Conservation (phyloP, 768 basidiomycete genomes). For the Xanthoconium stramineum region DNA sequence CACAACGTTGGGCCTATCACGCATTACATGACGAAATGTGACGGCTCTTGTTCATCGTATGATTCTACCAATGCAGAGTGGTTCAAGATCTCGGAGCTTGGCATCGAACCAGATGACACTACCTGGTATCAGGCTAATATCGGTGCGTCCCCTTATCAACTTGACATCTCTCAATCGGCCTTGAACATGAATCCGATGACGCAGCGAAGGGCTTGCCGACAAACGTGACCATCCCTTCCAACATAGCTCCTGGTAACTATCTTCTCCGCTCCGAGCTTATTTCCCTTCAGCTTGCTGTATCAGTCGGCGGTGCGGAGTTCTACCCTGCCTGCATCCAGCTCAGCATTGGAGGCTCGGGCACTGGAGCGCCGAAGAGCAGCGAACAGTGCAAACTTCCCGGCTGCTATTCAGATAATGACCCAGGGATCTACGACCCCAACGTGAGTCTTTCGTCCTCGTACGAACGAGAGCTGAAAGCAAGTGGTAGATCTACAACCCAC, state of each 20-base stretch:
- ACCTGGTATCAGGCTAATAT: constrained; percentile 52
- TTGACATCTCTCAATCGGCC: background rate
- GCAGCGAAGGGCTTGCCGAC: constrained; percentile 38
- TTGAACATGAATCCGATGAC: background rate
- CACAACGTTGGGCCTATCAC: constrained; percentile 67
- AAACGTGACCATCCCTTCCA: constrained; percentile 43
- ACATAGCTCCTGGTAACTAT: constrained; percentile 65
- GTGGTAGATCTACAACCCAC: constrained; percentile 30
- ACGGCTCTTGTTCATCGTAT: constrained; percentile 54
- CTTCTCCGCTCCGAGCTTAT: constrained; percentile 78
- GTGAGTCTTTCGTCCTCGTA: constrained; percentile 23
- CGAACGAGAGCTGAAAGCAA: background rate
- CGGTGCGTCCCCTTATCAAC: constrained; percentile 35
- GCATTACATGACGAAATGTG: constrained; percentile 70
- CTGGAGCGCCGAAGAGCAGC: constrained; percentile 14
- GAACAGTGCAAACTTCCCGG: constrained; percentile 63
- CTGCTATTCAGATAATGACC: constrained; percentile 63
- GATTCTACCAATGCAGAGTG: constrained; percentile 57
- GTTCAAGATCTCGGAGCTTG: constrained; percentile 69
- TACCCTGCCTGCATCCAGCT: constrained; percentile 32
- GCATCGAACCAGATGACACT: constrained; percentile 30
- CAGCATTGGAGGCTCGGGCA: constrained; percentile 26
- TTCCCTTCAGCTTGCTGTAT: constrained; percentile 63
- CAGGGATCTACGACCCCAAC: constrained; percentile 59
- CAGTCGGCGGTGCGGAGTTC: constrained; percentile 50